Conservation (phyloP, 208 protist species). For the Leishmania amazonensis region DNA sequence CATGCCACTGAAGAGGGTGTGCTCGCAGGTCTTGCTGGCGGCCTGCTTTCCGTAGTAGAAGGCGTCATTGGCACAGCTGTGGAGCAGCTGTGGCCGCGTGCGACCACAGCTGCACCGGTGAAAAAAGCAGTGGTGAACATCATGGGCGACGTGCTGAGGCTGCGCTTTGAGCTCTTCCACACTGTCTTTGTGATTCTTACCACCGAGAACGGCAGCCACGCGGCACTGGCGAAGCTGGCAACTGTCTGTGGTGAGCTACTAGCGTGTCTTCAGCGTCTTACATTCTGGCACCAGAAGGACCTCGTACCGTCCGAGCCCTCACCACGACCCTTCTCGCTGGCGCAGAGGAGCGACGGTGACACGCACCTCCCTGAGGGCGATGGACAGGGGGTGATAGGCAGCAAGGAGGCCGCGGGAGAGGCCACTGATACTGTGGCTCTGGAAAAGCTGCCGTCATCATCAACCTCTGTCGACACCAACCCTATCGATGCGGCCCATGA, state of each 20-base stretch:
- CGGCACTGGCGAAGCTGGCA: not conserved
- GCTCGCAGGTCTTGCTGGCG: constrained; percentile 14
- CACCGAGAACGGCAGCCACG: not conserved
- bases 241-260: constrained; percentile 1
- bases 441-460: not conserved
- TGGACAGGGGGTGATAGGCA: not conserved
- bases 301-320: not conserved
- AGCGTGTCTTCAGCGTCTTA: constrained; percentile 1
- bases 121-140: not conserved
- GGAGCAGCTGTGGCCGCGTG: constrained; percentile 15
- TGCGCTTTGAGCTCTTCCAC: constrained; percentile 23
- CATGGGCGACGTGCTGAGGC: constrained; percentile 9
- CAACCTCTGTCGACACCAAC: not conserved
- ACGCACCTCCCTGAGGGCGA: not conserved
- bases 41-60: constrained; percentile 35
- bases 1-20: constrained; percentile 10
- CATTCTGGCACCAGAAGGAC: not conserved
- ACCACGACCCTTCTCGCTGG: not conserved
- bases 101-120: not conserved
- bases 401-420: not conserved
- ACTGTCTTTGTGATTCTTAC: constrained; percentile 16
- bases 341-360: not conserved
- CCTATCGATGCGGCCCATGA: not conserved
- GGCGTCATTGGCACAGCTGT: constrained; percentile 10
- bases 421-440: not conserved